Conservation (phyloP, 192 early-diverging fungal species). For the Entomortierella beljakovae region DNA sequence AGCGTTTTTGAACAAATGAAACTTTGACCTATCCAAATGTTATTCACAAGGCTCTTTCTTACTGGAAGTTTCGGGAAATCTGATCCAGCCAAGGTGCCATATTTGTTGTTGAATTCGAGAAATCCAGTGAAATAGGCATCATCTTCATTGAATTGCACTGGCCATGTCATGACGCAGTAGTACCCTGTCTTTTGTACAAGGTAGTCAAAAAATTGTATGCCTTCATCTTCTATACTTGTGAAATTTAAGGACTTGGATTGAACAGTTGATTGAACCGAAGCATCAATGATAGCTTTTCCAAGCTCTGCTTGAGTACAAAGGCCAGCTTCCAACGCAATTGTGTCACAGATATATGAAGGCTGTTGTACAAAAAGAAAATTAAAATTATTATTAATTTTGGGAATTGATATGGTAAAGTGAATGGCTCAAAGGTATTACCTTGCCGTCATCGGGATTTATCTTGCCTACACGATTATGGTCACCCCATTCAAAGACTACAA, state of each 20-base stretch:
- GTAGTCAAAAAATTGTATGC: slow-evolving; percentile 68
- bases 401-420: neutral
- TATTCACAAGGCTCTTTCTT: slow-evolving; percentile 6
- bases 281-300: slow-evolving; percentile 68
- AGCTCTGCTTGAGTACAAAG: slow-evolving; percentile 63
- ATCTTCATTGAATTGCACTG: slow-evolving; percentile 23
- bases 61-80: slow-evolving; percentile 92
- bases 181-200: slow-evolving; percentile 81
- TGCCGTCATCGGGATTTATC: slow-evolving; percentile 16
- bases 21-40: too few species aligned
- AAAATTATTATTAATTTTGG: neutral
- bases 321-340: slow-evolving; percentile 61
- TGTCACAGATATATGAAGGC: slow-evolving; percentile 66
- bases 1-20: too few species aligned
- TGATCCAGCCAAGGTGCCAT: slow-evolving; percentile 85
- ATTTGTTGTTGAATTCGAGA: slow-evolving; percentile 79
- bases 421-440: slow-evolving; percentile 9
- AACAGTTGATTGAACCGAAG: slow-evolving; percentile 46
- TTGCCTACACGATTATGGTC: slow-evolving; percentile 58
- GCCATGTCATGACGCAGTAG: slow-evolving; percentile 79
- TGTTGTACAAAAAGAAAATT: slow-evolving; percentile 4
- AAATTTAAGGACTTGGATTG: slow-evolving; percentile 51
- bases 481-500: slow-evolving; percentile 61
- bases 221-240: slow-evolving; percentile 33
- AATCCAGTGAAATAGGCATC: slow-evolving; percentile 60